Conservation (phyloP, 2,329 filamentous ascomycete species). For the Ascochyta fabae region DNA sequence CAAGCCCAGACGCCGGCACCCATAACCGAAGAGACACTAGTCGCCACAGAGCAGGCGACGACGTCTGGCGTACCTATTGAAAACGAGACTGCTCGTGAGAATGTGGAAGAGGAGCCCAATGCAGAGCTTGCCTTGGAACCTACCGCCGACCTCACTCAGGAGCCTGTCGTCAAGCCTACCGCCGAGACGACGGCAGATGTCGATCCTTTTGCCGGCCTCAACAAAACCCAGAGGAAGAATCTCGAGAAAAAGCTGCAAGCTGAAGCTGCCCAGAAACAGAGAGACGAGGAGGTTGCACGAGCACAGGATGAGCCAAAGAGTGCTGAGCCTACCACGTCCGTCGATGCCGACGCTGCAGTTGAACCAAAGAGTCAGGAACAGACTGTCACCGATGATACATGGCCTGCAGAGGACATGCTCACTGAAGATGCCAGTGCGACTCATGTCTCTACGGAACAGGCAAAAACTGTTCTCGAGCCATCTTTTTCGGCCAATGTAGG, state of each 20-base stretch:
- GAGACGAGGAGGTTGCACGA: constrained; percentile 1
- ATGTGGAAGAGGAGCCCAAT: neutral
- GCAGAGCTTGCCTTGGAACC: neutral
- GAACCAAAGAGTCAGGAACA: neutral
- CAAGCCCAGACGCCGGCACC: neutral
- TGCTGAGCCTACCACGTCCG: neutral
- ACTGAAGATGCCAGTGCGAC: constrained; percentile 8
- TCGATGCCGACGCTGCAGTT: neutral
- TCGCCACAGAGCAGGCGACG: neutral
- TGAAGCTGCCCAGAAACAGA: constrained; percentile 35
- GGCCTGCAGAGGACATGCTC: constrained; percentile 14
- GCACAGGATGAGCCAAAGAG: neutral
- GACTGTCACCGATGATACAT: constrained; percentile 2
- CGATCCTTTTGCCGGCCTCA: constrained; percentile 38
- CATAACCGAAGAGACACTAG: neutral
- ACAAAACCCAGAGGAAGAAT: constrained; percentile 39
- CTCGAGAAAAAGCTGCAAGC: constrained; percentile 46
- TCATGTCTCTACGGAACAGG: constrained; percentile 2
- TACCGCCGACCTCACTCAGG: neutral
- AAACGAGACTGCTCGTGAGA: neutral
- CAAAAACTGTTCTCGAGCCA: neutral
- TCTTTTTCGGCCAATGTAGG: neutral
- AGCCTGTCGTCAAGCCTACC: neutral
- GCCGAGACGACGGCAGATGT: neutral
- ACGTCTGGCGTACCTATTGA: neutral